These are phyloP conservation scores for Colletotrichum costaricense DNA, from an alignment of 2,329 filamentous ascomycete genomes.

Conservation along the genomic window DNA sequence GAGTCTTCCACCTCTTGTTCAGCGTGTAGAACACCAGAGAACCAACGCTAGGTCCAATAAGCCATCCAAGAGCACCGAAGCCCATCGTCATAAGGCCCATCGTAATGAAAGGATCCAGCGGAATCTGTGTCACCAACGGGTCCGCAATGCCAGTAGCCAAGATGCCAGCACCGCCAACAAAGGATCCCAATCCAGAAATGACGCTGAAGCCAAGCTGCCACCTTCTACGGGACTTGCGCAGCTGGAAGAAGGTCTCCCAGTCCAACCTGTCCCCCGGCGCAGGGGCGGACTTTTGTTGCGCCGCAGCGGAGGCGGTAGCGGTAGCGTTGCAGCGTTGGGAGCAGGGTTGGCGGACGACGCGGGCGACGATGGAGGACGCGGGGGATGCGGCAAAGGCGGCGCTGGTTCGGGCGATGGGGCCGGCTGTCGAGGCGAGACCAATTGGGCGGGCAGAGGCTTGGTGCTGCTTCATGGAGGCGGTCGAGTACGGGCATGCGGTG, in stretches of 20 bases:
- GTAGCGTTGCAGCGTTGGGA: slow-evolving; percentile 33
- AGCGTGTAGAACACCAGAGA: slow-evolving; percentile 81
- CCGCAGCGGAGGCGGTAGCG: slow-evolving; percentile 22
- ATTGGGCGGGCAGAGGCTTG: slow-evolving; percentile 30
- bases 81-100: slow-evolving; percentile 83
- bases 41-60: slow-evolving; percentile 85
- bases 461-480: slow-evolving; percentile 31
- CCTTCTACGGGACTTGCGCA: slow-evolving; percentile 86
- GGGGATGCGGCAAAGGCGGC: slow-evolving; percentile 34
- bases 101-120: slow-evolving; percentile 88
- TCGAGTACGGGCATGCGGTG: slow-evolving; percentile 44
- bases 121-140: slow-evolving; percentile 75
- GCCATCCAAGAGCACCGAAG: slow-evolving; percentile 86
- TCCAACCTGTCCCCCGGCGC: slow-evolving; percentile 61
- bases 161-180: slow-evolving; percentile 71
- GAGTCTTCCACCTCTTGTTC: slow-evolving; percentile 76
- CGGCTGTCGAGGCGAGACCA: slow-evolving; percentile 22
- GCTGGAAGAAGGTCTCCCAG: slow-evolving; percentile 94
- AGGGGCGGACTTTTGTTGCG: slow-evolving; percentile 32
- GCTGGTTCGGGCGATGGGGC: slow-evolving; percentile 29
- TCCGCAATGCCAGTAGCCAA: slow-evolving; percentile 81
- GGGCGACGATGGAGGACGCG: slow-evolving; percentile 38
- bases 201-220: slow-evolving; percentile 85
- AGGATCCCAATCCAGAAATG: slow-evolving; percentile 70
- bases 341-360: slow-evolving; percentile 36